Base-by-base conservation (phyloP, 208 protist genomes). In the Phytomonas sp. region DNA sequence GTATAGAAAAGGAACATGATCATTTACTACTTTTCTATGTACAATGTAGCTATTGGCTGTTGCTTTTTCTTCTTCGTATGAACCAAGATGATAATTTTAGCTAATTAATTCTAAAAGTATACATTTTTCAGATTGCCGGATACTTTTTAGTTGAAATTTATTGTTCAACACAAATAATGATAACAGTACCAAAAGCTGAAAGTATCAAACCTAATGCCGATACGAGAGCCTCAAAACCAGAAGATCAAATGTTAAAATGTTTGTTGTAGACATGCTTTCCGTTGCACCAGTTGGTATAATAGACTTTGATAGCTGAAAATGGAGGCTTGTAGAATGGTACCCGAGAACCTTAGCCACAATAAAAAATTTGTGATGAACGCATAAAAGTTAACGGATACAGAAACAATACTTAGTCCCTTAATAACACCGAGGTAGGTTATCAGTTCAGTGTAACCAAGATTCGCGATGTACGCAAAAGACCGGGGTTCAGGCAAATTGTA, bases 281-380 rank as follows among this genome's bases (percentile, higher is more conserved):
- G 29, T 66, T 66, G 73, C 87, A 93, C 78, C 79, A 93, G 40
- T 71, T 77, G 40, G 79, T 76, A 71, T 87, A 89, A 77, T 87
- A 93, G 52, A 93, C 83, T 56, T 64, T 74, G 42, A 88, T 81
- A 87, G 63, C 78, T 79, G 72, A 84, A 81, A 45, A 84, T 31
- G 26, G 89, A 56, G 10, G 87, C 78, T 23, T 79, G 78, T 60
- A 81, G 23, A 19, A 71, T 73, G 19, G 76, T 77, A 6, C 80
- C 77, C 14, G 70, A 68, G 23, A 89, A 73, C 29, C 64, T 77
- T 74, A 87, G 81, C 73, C 82, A 90, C 56, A 89, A 30, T 26
- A 90, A 73, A 36, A 82, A 66, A 4, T 80, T 80, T n/a, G 30
- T 76, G 16, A 83, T 30, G 40, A 76, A 70, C 26, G 82, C 69